Conservation (phyloP, 257 asterid species). For the Salvia hispanica region DNA sequence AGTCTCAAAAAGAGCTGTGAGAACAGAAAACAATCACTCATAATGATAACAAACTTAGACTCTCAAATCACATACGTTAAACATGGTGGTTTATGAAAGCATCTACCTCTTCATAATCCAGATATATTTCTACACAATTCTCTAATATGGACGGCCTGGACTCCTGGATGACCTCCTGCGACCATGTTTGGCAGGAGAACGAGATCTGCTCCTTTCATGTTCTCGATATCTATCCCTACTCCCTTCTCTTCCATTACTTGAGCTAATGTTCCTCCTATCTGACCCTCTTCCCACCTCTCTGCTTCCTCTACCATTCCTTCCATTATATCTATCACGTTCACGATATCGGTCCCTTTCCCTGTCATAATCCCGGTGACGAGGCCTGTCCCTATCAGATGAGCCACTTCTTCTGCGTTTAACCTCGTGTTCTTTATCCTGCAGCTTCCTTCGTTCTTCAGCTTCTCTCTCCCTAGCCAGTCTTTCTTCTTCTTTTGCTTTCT, state of each 20-base stretch:
- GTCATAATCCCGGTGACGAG: slow-evolving; percentile 58
- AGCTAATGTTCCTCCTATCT: slow-evolving; percentile 58
- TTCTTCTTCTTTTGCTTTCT: slow-evolving; percentile 82
- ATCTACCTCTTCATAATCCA: slow-evolving; percentile 87
- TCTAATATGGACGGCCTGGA: slow-evolving; percentile 60
- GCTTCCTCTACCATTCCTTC: slow-evolving; percentile 65
- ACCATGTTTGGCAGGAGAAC: slow-evolving; percentile 71
- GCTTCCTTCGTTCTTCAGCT: slow-evolving; percentile 78
- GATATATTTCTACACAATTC: slow-evolving; percentile 54
- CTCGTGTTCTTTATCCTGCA: slow-evolving; percentile 72
- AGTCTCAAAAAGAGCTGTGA: slow-evolving; percentile 88
- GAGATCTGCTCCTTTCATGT: slow-evolving; percentile 79
- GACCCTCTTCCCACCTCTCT: slow-evolving; percentile 60
- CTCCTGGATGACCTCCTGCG: slow-evolving; percentile 71
- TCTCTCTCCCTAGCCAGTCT: slow-evolving; percentile 84
- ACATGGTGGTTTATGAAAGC: slow-evolving; percentile 51
- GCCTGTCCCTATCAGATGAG: slow-evolving; percentile 79
- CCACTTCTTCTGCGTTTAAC: slow-evolving; percentile 56
- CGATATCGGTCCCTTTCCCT: slow-evolving; percentile 60
- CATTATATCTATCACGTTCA: slow-evolving; percentile 55
- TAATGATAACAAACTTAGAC: slow-evolving; percentile 52
- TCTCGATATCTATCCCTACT: slow-evolving; percentile 76
- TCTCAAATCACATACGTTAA: slow-evolving; percentile 62
- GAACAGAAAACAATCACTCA: slow-evolving; percentile 78
- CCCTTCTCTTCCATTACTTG: slow-evolving; percentile 74